These are phyloP conservation scores for Globisporangium nunn DNA, from an alignment of 352 stramenopile genomes.

Conservation along the genomic window DNA sequence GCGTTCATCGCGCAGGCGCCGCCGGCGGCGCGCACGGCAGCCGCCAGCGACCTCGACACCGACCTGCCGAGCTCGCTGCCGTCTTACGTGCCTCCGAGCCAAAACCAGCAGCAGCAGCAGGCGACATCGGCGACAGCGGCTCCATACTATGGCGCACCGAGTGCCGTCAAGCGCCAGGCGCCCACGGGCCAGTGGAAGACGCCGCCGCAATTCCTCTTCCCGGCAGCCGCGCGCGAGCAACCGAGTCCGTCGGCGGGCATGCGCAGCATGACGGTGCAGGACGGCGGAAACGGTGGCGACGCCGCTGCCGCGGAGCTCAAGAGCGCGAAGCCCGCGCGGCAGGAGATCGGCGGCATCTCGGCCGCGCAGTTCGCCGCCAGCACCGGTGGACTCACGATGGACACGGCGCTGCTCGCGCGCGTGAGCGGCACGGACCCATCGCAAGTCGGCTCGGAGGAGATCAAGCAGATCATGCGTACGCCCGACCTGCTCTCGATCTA, in stretches of 20 bases:
- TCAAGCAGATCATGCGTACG: constrained; percentile 85
- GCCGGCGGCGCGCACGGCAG: neutral
- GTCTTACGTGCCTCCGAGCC: constrained; percentile 50
- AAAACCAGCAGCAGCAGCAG: constrained; percentile 10
- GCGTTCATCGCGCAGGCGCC: constrained; percentile 8
- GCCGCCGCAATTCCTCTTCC: constrained; percentile 48
- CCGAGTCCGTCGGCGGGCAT: constrained; percentile 50
- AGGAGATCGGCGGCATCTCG: constrained; percentile 49
- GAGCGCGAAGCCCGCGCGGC: constrained; percentile 23
- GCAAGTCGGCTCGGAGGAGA: constrained; percentile 73
- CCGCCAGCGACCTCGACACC: constrained; percentile 24
- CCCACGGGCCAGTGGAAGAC: constrained; percentile 58
- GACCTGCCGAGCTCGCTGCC: constrained; percentile 70
- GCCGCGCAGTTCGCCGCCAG: constrained; percentile 77
- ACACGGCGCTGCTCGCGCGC: constrained; percentile 70
- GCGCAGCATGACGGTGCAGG: constrained; percentile 56
- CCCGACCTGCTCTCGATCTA: constrained; percentile 83
- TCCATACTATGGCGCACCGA: constrained; percentile 28
- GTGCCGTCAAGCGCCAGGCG: constrained; percentile 33
- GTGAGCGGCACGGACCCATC: constrained; percentile 75
- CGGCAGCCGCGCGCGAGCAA: constrained; percentile 5
- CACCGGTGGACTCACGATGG: constrained; percentile 69
- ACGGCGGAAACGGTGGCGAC: constrained; percentile 16
- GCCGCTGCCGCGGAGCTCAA: constrained; percentile 12
- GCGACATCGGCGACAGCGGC: constrained; percentile 1